phyloP scores from a whole-genome alignment of 371 early-diverging fungal species.

The Catenaria anguillulae region DNA sequence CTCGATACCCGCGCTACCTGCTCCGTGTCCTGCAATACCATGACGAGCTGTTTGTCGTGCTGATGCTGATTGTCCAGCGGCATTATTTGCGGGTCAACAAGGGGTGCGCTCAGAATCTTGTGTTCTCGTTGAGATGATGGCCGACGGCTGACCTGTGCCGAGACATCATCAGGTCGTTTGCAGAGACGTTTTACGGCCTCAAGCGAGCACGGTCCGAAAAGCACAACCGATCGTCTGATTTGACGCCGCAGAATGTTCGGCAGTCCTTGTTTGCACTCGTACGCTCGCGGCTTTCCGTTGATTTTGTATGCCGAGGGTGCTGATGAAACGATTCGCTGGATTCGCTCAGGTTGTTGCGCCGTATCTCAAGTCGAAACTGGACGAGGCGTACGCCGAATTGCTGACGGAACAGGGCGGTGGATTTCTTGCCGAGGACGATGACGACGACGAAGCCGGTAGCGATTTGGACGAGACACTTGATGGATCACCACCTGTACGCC shows the following conservation, averaged over 20 bases:
- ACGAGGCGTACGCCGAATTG: slow-evolving; percentile 49
- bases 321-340: too few relatives aligned
- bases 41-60: slow-evolving; percentile 58
- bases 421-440: slow-evolving; percentile 33
- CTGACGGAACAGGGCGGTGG: slow-evolving; percentile 50
- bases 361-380: slow-evolving; percentile 54
- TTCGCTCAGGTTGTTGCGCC: slow-evolving; percentile 25
- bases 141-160: background rate
- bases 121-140: background rate
- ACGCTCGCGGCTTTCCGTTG: too few relatives aligned
- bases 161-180: slow-evolving; percentile 38
- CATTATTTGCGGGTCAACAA: slow-evolving; percentile 68
- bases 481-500: background rate
- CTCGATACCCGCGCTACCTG: slow-evolving; percentile 69
- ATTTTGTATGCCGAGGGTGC: too few relatives aligned
- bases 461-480: background rate
- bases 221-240: slow-evolving; percentile 10
- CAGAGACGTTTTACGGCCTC: slow-evolving; percentile 84
- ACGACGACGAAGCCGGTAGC: slow-evolving; percentile 13
- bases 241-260: slow-evolving; percentile 35
- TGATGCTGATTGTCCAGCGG: slow-evolving; percentile 62
- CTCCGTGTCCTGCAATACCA: slow-evolving; percentile 57
- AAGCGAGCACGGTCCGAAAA: slow-evolving; percentile 38
- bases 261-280: slow-evolving; percentile 53
- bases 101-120: slow-evolving; percentile 15